Evolutionary conservation across 2,329 filamentous ascomycete species (phyloP).

Genomic region (Xylaria sp.): DNA sequence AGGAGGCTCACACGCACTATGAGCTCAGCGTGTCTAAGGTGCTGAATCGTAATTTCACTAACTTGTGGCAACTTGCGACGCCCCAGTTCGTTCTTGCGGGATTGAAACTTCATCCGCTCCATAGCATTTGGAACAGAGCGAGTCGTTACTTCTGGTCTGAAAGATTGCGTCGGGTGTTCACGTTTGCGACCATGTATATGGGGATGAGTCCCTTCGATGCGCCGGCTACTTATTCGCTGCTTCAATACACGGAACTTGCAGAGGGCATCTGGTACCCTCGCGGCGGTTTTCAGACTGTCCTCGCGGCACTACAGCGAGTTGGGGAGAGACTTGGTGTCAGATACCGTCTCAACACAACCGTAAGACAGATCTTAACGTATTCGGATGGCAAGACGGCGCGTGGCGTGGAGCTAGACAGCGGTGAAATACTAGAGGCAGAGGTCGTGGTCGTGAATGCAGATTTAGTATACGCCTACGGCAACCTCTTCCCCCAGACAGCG

Average conservation of each 20-base stretch:
- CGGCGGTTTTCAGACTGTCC: slow-evolving; percentile 75
- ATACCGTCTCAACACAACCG: slow-evolving; percentile 69
- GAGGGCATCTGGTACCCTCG: slow-evolving; percentile 82
- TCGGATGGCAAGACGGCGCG: slow-evolving; percentile 63
- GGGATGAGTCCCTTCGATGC: slow-evolving; percentile 83
- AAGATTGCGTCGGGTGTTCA: slow-evolving; percentile 75
- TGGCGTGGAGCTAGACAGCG: slow-evolving; percentile 69
- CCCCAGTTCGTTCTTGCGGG: slow-evolving; percentile 69
- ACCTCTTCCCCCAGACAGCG: slow-evolving; percentile 67
- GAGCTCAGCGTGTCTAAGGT: slow-evolving; percentile 75
- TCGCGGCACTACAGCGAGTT: slow-evolving; percentile 72
- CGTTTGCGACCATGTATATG: slow-evolving; percentile 86
- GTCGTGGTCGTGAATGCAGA: slow-evolving; percentile 79
- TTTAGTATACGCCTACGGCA: slow-evolving; percentile 78
- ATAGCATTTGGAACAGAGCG: slow-evolving; percentile 75
- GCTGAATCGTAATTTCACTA: slow-evolving; percentile 74
- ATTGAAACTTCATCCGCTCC: slow-evolving; percentile 73
- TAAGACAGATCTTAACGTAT: slow-evolving; percentile 65
- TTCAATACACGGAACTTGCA: slow-evolving; percentile 80
- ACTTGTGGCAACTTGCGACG: slow-evolving; percentile 65
- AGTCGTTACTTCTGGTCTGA: slow-evolving; percentile 77
- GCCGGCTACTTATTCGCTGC: slow-evolving; percentile 76
- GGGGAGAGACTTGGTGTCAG: slow-evolving; percentile 71
- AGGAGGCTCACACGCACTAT: slow-evolving; percentile 76
- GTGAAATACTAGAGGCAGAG: slow-evolving; percentile 70